These are phyloP conservation scores for Oryza brachyantha DNA, from an alignment of 176 grass and related monocot genomes.

Conservation along the genomic window DNA sequence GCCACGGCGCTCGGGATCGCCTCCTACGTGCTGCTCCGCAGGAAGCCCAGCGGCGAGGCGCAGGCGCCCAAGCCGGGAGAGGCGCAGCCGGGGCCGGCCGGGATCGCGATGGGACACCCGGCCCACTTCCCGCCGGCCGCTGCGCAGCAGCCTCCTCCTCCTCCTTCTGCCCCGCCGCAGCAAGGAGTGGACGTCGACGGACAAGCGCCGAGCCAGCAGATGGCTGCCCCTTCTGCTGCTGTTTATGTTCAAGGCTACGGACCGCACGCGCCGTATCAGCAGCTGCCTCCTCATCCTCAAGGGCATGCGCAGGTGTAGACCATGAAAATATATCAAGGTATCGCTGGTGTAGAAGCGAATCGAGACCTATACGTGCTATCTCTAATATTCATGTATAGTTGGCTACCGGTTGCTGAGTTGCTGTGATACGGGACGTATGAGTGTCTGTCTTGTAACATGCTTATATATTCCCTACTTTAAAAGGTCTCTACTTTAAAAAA, in stretches of 20 bases:
- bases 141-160: neutral
- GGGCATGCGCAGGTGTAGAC: too few species aligned
- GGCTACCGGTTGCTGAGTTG: too few species aligned
- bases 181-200: too few species aligned
- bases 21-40: conserved; percentile 13
- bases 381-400: too few species aligned
- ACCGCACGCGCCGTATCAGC: neutral
- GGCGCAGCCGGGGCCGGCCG: neutral
- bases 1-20: conserved; percentile 29
- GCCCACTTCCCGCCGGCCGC: neutral
- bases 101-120: conserved; percentile 10
- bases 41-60: neutral
- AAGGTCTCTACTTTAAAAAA: too few species aligned
- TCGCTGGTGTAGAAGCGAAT: too few species aligned
- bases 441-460: too few species aligned
- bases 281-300: too few species aligned
- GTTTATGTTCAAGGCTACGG: neutral
- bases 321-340: too few species aligned
- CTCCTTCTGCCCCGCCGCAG: neutral
- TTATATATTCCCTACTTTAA: too few species aligned
- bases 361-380: too few species aligned
- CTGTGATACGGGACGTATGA: too few species aligned
- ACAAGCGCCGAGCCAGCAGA: neutral
- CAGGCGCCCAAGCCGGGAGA: neutral
- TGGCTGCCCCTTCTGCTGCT: neutral